A percentile compares a stretch with the other conserved stretches of the same genome.
phyloP scores from a whole-genome alignment of 2,329 filamentous ascomycete genomes.

The Aspergillus neoniger region DNA sequence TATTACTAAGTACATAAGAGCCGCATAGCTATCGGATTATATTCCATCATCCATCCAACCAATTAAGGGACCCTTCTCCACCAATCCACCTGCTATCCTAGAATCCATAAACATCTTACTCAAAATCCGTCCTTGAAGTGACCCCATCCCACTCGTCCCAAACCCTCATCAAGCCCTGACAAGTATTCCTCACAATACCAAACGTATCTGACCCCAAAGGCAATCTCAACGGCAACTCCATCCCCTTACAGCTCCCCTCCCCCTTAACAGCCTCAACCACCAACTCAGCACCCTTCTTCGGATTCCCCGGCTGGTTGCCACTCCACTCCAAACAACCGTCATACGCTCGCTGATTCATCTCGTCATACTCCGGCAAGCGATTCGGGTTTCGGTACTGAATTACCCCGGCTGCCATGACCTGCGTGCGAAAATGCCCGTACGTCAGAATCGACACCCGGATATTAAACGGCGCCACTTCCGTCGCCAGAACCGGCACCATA shows the following conservation, averaged over 20 bases:
- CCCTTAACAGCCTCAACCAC: constrained; percentile 18
- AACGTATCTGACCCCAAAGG: constrained; percentile 15
- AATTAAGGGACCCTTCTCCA: too few species aligned
- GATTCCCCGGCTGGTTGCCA: constrained; percentile 18
- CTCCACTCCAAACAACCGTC: background rate
- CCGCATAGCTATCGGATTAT: too few species aligned
- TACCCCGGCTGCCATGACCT: constrained; percentile 44
- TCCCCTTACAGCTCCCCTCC: constrained; percentile 13
- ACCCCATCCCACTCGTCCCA: background rate
- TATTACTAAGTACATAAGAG: too few species aligned
- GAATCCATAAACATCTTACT: too few species aligned
- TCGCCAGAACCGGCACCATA: constrained; percentile 30
- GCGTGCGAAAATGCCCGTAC: constrained; percentile 58
- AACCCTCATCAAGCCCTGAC: background rate
- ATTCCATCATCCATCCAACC: too few species aligned
- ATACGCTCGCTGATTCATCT: constrained; percentile 6
- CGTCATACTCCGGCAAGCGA: constrained; percentile 12
- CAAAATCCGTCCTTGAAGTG: background rate
- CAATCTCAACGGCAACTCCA: constrained; percentile 13
- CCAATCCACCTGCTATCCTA: too few species aligned
- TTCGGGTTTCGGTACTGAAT: constrained; percentile 1
- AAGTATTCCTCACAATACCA: constrained; percentile 10
- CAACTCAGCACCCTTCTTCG: constrained; percentile 10
- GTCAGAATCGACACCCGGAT: constrained; percentile 48
- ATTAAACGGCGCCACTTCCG: constrained; percentile 27